These are phyloP conservation scores for Tylopilus plumbeoviolaceoides DNA, from an alignment of 768 basidiomycete species.

Conservation along the genomic window DNA sequence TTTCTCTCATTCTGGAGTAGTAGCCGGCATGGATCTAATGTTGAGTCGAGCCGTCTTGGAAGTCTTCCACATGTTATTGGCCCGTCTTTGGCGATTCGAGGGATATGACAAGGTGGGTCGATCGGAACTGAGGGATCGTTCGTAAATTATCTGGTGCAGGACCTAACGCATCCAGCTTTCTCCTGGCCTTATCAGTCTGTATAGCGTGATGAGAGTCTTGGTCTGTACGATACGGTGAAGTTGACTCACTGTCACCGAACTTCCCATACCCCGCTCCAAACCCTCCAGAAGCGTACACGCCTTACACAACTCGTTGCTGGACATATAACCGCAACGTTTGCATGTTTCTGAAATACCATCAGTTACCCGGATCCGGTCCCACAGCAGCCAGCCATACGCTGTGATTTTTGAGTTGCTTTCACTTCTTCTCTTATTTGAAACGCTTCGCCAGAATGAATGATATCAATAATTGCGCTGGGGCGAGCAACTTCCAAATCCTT, in stretches of 20 bases:
- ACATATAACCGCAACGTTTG: slow-evolving; percentile 90
- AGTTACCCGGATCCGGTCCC: background rate
- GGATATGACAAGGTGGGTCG: slow-evolving; percentile 37
- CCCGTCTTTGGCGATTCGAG: slow-evolving; percentile 34
- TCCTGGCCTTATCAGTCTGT: slow-evolving; percentile 66
- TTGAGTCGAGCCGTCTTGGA: background rate
- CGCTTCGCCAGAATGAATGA: slow-evolving; percentile 93
- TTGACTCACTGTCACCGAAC: slow-evolving; percentile 53
- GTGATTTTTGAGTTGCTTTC: slow-evolving; percentile 76
- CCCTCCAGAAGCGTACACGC: slow-evolving; percentile 90
- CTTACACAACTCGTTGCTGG: slow-evolving; percentile 95
- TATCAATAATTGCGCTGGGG: slow-evolving; percentile 95
- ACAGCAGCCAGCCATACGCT: slow-evolving; percentile 54
- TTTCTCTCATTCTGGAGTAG: background rate
- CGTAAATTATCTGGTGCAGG: slow-evolving; percentile 65
- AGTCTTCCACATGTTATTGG: slow-evolving; percentile 1
- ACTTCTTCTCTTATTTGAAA: slow-evolving; percentile 84
- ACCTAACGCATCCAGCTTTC: slow-evolving; percentile 55
- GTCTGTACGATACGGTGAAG: background rate
- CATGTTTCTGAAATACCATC: slow-evolving; percentile 65
- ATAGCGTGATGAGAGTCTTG: slow-evolving; percentile 9
- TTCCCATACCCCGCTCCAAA: slow-evolving; percentile 77
- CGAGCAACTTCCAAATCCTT: slow-evolving; percentile 94
- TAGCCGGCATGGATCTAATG: slow-evolving; percentile 4
- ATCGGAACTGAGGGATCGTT: slow-evolving; percentile 69